These are phyloP conservation scores for Royoungia palumana DNA, from an alignment of 768 basidiomycete genomes.

Conservation along the genomic window DNA sequence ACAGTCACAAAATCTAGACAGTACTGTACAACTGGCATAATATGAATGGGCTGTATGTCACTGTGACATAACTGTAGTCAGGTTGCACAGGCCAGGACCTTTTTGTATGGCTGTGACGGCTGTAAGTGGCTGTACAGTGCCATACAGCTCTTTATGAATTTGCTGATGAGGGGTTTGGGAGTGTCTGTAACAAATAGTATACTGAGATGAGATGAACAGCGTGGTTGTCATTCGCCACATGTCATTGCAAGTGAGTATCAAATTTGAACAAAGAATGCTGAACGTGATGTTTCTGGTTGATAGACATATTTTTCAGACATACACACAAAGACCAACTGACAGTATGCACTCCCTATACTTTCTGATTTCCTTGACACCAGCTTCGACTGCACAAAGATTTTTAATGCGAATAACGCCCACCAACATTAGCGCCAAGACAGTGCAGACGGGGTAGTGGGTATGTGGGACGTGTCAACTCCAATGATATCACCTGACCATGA, in stretches of 20 bases:
- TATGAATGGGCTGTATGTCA: no score
- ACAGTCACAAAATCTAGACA: no score
- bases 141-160: no score
- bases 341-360: constrained; percentile 29
- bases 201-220: constrained; percentile 19
- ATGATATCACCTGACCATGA: neutral
- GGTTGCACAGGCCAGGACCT: no score
- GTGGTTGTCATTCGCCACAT: constrained; percentile 48
- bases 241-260: constrained; percentile 40
- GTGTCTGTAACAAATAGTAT: neutral
- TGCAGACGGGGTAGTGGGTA: constrained; percentile 50
- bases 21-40: no score
- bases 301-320: constrained; percentile 71
- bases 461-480: neutral
- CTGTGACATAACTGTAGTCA: no score
- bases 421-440: constrained; percentile 49
- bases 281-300: neutral
- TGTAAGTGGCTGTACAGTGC: no score
- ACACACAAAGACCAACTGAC: constrained; percentile 69
- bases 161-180: no score
- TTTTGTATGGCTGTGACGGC: no score
- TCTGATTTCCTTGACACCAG: neutral
- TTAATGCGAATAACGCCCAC: constrained; percentile 71
- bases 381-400: constrained; percentile 42
- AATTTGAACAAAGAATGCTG: neutral